Conservation (phyloP, 164 flowering plant species). For the Berberis vulgaris region DNA sequence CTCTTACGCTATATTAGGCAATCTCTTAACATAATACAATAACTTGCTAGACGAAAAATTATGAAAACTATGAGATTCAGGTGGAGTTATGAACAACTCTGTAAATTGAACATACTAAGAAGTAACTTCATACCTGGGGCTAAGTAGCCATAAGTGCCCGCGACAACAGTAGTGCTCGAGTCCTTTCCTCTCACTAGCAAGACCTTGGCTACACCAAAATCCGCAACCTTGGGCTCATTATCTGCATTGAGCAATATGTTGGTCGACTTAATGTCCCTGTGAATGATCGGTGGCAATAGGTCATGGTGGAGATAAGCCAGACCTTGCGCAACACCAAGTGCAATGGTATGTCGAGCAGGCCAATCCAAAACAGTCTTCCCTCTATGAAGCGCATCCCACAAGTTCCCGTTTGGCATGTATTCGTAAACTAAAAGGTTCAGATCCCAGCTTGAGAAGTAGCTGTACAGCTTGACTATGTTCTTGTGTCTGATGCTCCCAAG, state of each 20-base stretch:
- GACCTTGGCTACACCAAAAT: constrained; percentile 93
- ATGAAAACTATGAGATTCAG: too few relatives aligned
- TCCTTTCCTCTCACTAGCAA: constrained; percentile 76
- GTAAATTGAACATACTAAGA: too few relatives aligned
- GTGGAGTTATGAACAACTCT: too few relatives aligned
- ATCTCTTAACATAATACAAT: too few relatives aligned
- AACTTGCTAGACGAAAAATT: too few relatives aligned
- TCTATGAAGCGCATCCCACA: constrained; percentile 82
- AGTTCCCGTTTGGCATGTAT: constrained; percentile 93
- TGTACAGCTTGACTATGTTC: constrained; percentile 81
- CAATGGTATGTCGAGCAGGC: constrained; percentile 79
- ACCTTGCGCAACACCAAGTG: constrained; percentile 85
- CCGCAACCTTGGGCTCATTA: constrained; percentile 86
- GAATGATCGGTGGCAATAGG: constrained; percentile 67
- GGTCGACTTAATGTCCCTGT: constrained; percentile 88
- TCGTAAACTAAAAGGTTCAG: constrained; percentile 76
- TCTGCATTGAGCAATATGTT: constrained; percentile 74
- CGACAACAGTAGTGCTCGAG: constrained; percentile 62
- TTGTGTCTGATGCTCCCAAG: constrained; percentile 88
- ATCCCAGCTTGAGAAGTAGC: constrained; percentile 66
- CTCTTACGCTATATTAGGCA: too few relatives aligned
- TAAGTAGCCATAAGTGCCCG: constrained; percentile 92
- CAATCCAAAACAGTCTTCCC: constrained; percentile 57
- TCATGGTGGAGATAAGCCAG: constrained; percentile 94
- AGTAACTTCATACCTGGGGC: constrained; percentile 68